Evolutionary conservation across 2,329 filamentous ascomycete genomes (phyloP).

Genomic region (Colletotrichum theobromicola): DNA sequence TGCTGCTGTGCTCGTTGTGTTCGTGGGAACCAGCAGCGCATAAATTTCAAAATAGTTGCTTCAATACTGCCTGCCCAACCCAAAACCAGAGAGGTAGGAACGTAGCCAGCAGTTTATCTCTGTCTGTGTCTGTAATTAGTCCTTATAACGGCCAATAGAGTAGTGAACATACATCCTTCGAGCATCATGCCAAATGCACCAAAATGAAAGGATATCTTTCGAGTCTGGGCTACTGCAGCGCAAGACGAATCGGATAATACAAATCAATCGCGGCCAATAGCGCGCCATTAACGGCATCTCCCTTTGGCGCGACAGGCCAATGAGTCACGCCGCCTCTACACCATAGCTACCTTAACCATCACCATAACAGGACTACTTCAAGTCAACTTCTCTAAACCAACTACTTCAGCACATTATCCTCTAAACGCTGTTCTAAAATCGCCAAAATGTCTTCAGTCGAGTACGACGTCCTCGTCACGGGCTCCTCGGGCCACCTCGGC

Average conservation of each 20-base stretch:
- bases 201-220: no score
- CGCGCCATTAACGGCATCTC: background rate
- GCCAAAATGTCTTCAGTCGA: background rate
- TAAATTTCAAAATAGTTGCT: background rate
- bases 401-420: background rate
- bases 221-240: no score
- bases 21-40: background rate
- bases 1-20: background rate
- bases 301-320: background rate
- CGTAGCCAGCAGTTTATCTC: no score
- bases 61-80: no score
- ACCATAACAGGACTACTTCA: background rate
- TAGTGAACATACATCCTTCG: no score
- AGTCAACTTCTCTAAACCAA: background rate
- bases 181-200: no score
- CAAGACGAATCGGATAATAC: background rate
- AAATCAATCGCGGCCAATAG: background rate
- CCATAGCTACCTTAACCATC: background rate
- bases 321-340: background rate
- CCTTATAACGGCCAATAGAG: no score
- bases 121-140: no score
- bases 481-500: slow-evolving; percentile 52
- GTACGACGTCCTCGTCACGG: slow-evolving; percentile 46
- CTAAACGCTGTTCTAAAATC: no score
- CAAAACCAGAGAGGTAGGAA: no score